Conservation (phyloP, 2,329 filamentous ascomycete genomes). For the Aspergillus sp. region DNA sequence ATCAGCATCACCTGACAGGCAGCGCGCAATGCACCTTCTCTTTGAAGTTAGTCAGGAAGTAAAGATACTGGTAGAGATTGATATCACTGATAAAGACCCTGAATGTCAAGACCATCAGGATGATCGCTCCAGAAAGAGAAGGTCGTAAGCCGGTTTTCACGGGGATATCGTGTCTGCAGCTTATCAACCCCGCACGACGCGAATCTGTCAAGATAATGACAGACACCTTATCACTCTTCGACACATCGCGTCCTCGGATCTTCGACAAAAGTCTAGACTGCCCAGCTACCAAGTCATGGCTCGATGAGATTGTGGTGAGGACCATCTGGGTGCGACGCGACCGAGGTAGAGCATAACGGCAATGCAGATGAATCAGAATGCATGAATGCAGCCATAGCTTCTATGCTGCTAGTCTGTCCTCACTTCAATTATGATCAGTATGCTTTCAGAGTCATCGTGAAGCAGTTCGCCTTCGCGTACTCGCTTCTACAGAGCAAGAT, state of each 20-base stretch:
- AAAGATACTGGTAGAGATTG: neutral
- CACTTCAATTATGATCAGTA: no score
- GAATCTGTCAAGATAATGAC: neutral
- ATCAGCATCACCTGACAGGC: neutral
- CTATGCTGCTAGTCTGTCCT: no score
- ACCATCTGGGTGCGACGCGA: neutral
- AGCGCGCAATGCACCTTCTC: neutral
- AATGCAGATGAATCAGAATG: neutral
- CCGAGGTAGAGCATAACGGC: neutral
- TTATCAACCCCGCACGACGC: conserved; percentile 12
- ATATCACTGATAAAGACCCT: neutral
- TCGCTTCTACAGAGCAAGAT: no score
- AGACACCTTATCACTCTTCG: neutral
- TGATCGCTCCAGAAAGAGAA: conserved; percentile 5
- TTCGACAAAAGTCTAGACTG: neutral
- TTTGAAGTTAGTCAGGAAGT: neutral
- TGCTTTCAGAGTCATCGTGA: no score
- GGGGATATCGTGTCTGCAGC: neutral
- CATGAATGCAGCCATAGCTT: no score
- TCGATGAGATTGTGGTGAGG: neutral
- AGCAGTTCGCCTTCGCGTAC: no score
- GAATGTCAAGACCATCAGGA: neutral
- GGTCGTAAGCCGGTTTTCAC: neutral
- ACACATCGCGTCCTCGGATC: neutral
- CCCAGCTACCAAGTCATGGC: neutral